Percentiles rank a stretch among this genome's conserved stretches.
These are phyloP conservation scores for Chlorella sp. DNA, from an alignment of 139 green algal genomes.

Conservation along the genomic window DNA sequence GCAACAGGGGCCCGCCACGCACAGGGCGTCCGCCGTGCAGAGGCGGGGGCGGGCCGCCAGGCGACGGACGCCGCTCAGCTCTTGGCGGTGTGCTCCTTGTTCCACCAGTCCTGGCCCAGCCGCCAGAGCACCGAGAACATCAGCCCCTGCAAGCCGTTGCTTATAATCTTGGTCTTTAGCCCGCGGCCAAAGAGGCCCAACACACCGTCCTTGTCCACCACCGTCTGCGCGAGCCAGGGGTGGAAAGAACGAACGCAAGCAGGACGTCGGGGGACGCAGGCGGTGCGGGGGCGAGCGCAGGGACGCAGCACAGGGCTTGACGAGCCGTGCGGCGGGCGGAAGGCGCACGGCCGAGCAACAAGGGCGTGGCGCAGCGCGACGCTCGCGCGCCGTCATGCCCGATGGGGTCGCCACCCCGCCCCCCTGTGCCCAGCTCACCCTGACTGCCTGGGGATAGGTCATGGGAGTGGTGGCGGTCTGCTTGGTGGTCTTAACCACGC, in stretches of 20 bases:
- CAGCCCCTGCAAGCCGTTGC: slow-evolving; percentile 83
- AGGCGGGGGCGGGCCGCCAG: too few relatives aligned
- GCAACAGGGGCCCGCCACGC: neutral
- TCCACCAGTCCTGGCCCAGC: slow-evolving; percentile 61
- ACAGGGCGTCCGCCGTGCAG: neutral
- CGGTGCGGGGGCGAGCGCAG: too few relatives aligned
- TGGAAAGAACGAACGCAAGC: too few relatives aligned
- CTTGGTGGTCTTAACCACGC: slow-evolving; percentile 92
- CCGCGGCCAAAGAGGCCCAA: slow-evolving; percentile 79
- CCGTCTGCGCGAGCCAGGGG: slow-evolving; percentile 40
- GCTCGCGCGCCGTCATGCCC: too few relatives aligned
- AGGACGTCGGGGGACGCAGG: too few relatives aligned
- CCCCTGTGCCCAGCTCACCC: slow-evolving; percentile 36
- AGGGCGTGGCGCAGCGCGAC: too few relatives aligned
- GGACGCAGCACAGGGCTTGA: too few relatives aligned
- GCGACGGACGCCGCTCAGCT: neutral
- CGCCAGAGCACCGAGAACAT: slow-evolving; percentile 83
- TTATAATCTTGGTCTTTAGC: slow-evolving; percentile 84
- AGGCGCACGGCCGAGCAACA: too few relatives aligned
- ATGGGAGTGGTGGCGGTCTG: slow-evolving; percentile 75
- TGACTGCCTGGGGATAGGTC: slow-evolving; percentile 73
- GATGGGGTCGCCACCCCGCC: too few relatives aligned
- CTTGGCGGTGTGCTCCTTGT: neutral
- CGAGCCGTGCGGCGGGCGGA: too few relatives aligned
- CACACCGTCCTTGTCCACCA: slow-evolving; percentile 83